phyloP scores from a whole-genome alignment of 1,284 basidiomycete species.

The Ganoderma resinaceum region DNA sequence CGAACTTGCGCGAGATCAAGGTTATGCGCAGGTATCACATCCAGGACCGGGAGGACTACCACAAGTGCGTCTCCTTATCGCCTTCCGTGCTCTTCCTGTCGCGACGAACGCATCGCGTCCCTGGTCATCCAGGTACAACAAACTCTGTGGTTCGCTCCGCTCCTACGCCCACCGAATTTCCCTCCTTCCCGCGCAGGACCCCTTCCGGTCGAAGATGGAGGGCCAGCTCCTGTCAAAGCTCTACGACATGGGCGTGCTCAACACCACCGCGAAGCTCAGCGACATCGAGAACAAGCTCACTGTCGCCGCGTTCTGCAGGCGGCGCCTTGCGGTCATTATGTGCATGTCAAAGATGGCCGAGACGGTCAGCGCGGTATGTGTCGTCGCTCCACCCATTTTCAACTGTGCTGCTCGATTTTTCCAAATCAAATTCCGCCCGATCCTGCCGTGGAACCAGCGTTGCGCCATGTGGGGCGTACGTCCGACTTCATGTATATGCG shows the following conservation, averaged over 20 bases:
- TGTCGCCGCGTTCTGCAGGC: slow-evolving; percentile 92
- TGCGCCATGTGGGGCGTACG: not conserved
- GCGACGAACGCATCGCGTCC: not conserved
- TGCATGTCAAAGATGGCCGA: slow-evolving; percentile 95
- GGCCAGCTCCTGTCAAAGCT: slow-evolving; percentile 90
- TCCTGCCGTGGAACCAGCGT: not conserved
- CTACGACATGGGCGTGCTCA: slow-evolving; percentile 97
- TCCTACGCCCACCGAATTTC: slow-evolving; percentile 89
- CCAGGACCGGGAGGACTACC: slow-evolving; percentile 94
- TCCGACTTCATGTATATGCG: not conserved
- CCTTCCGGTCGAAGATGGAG: slow-evolving; percentile 89
- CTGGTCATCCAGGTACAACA: slow-evolving; percentile 81
- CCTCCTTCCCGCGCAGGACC: slow-evolving; percentile 89
- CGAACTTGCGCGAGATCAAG: slow-evolving; percentile 90
- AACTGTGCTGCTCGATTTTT: slow-evolving; percentile 10
- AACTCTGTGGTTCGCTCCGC: slow-evolving; percentile 89
- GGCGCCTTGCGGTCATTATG: slow-evolving; percentile 93
- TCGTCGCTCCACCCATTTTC: not conserved
- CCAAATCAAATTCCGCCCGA: not conserved
- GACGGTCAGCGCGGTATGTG: slow-evolving; percentile 91
- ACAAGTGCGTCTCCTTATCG: slow-evolving; percentile 65
- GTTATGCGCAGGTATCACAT: slow-evolving; percentile 97
- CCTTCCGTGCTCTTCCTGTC: not conserved
- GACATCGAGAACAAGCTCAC: slow-evolving; percentile 96
- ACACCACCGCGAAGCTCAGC: slow-evolving; percentile 81